These are phyloP conservation scores for Candida alai DNA, from an alignment of 805 yeast genomes.

Conservation along the genomic window DNA sequence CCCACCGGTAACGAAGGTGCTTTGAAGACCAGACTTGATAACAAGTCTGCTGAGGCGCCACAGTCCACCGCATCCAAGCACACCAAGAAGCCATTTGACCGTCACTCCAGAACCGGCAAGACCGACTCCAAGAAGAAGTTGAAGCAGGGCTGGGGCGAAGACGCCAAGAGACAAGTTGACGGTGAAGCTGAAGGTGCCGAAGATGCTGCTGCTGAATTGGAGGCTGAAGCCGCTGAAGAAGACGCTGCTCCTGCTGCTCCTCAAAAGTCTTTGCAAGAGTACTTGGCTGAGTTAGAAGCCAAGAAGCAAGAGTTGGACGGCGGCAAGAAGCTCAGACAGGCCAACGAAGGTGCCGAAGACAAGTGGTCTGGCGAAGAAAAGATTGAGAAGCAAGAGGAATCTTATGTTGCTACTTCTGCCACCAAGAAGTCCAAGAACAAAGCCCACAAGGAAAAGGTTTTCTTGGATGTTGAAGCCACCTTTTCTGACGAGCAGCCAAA, in stretches of 20 bases:
- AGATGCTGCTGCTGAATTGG: constrained; percentile 39
- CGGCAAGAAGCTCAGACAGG: constrained; percentile 38
- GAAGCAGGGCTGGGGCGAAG: constrained; percentile 86
- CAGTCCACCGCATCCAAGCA: constrained; percentile 49
- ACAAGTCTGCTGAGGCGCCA: constrained; percentile 63
- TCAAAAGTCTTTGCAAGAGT: constrained; percentile 77
- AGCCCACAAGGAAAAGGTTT: constrained; percentile 76
- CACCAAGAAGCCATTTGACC: constrained; percentile 66
- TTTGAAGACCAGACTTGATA: constrained; percentile 66
- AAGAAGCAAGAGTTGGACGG: constrained; percentile 39
- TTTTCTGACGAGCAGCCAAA: constrained; percentile 57
- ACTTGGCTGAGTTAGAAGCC: constrained; percentile 64
- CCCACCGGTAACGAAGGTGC: constrained; percentile 89
- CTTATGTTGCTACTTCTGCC: constrained; percentile 55
- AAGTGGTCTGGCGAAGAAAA: constrained; percentile 50
- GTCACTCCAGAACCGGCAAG: constrained; percentile 82
- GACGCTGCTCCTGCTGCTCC: constrained; percentile 46
- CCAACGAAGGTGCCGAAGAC: constrained; percentile 58
- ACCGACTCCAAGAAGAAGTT: constrained; percentile 81
- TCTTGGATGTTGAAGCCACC: constrained; percentile 69
- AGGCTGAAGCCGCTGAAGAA: constrained; percentile 43
- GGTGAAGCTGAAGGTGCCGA: constrained; percentile 53
- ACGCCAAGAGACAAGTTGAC: constrained; percentile 59
- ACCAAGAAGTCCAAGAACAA: constrained; percentile 68
- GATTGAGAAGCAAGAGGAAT: constrained; percentile 62